Conservation (phyloP, 108 stramenopile genomes). For the Ochromonas danica region DNA sequence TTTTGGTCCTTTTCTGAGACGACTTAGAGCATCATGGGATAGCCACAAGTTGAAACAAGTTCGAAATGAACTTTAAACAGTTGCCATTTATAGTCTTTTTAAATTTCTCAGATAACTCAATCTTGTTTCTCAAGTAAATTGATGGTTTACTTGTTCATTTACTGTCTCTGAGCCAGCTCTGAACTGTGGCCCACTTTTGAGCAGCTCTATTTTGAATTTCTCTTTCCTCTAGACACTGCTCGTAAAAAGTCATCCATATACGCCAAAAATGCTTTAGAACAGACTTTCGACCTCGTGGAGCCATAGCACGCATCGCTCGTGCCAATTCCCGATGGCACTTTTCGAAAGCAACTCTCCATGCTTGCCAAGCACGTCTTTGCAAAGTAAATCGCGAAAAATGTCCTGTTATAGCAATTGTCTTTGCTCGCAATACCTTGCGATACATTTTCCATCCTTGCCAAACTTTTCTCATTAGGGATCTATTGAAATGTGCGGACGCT, state of each 20-base stretch:
- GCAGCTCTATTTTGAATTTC: not conserved
- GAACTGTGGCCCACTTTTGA: not conserved
- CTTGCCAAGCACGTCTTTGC: not conserved
- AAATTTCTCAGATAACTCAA: too few species aligned
- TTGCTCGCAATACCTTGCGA: slow-evolving; percentile 24
- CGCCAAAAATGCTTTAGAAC: not conserved
- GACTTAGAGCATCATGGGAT: too few species aligned
- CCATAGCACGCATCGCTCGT: not conserved
- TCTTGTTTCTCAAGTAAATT: too few species aligned
- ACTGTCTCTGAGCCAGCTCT: too few species aligned
- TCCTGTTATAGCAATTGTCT: not conserved
- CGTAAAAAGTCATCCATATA: not conserved
- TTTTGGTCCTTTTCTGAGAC: too few species aligned
- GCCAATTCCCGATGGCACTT: not conserved
- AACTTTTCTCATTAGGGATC: not conserved
- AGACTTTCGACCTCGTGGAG: not conserved
- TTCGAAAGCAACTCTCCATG: not conserved
- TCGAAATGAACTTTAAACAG: too few species aligned
- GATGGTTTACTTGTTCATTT: too few species aligned
- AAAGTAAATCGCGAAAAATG: not conserved
- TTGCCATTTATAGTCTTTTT: too few species aligned
- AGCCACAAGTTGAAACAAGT: too few species aligned
- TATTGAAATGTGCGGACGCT: not conserved
- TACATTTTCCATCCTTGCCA: slow-evolving; percentile 7
- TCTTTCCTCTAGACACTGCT: not conserved